phyloP scores from a whole-genome alignment of 176 grass and related monocot species.

The Tillandsia fasciculata region DNA sequence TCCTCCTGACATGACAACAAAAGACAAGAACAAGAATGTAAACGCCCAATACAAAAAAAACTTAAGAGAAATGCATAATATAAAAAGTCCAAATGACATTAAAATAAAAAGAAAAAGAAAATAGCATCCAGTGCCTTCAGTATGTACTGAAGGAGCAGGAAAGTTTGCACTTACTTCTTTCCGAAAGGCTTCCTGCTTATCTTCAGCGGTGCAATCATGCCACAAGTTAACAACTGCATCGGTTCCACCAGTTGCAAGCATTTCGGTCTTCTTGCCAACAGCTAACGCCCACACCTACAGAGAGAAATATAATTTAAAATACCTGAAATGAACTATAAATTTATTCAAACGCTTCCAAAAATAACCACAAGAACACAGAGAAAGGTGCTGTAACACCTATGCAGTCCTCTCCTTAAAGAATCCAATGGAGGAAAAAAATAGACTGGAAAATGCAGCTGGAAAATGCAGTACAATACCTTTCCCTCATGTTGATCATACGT shows the following conservation, averaged over 20 bases:
- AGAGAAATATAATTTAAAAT: not conserved
- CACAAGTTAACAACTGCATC: constrained; percentile 72
- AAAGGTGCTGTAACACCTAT: too few species aligned
- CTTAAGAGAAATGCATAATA: not conserved
- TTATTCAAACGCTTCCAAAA: not conserved
- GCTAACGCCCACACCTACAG: constrained; percentile 73
- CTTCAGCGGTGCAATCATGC: constrained; percentile 72
- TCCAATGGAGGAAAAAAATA: not conserved
- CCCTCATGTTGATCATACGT: constrained; percentile 96
- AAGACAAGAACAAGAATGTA: not conserved
- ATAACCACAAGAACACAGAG: too few species aligned
- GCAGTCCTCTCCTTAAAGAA: not conserved
- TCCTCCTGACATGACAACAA: constrained; percentile 48
- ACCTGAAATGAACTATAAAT: not conserved
- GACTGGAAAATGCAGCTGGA: not conserved
- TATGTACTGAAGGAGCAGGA: constrained; percentile 10
- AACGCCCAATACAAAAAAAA: too few species aligned
- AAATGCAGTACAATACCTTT: constrained; percentile 43
- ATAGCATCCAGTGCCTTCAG: not conserved
- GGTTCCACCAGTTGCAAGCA: constrained; percentile 80
- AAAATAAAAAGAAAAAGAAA: not conserved
- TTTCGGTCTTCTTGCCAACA: constrained; percentile 82
- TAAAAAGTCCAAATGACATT: constrained; percentile 9
- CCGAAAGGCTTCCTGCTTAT: constrained; percentile 70
- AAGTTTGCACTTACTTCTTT: constrained; percentile 46